Percentiles rank a stretch among this genome's conserved stretches.
These are phyloP conservation scores for Paspalum vaginatum DNA, from an alignment of 176 grass and related monocot species.

Conservation along the genomic window DNA sequence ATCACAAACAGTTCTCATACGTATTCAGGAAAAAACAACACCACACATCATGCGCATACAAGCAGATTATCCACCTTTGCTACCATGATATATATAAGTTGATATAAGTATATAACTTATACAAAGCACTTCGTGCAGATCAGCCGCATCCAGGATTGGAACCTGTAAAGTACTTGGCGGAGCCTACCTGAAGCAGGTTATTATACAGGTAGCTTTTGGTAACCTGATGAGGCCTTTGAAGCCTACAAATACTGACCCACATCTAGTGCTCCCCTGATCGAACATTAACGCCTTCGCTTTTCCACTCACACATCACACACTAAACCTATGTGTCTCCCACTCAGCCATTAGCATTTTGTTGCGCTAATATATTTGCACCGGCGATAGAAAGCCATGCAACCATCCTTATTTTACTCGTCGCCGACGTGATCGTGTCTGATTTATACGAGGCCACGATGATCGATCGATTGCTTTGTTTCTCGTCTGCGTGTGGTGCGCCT, in stretches of 20 bases:
- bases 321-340: slow-evolving; percentile 78
- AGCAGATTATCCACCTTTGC: too few species aligned
- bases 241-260: slow-evolving; percentile 81
- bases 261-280: slow-evolving; percentile 68
- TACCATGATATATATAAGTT: too few species aligned
- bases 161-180: slow-evolving; percentile 40
- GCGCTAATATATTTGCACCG: slow-evolving; percentile 9
- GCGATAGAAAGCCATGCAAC: slow-evolving; percentile 34
- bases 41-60: not conserved
- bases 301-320: slow-evolving; percentile 36
- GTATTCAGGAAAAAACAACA: not conserved
- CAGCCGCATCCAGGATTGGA: slow-evolving; percentile 49
- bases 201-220: slow-evolving; percentile 55
- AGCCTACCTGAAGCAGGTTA: slow-evolving; percentile 53
- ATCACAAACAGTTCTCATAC: not conserved
- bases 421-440: slow-evolving; percentile 58
- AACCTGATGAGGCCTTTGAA: slow-evolving; percentile 63
- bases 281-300: slow-evolving; percentile 61
- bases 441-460: slow-evolving; percentile 49
- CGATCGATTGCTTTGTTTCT: not conserved
- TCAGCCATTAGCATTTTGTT: slow-evolving; percentile 48
- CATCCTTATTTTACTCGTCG: slow-evolving; percentile 55
- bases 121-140: not conserved
- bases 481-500: slow-evolving; percentile 25
- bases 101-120: not conserved